phyloP scores from a whole-genome alignment of 1,284 basidiomycete species.

The Porogramme epimiltina region DNA sequence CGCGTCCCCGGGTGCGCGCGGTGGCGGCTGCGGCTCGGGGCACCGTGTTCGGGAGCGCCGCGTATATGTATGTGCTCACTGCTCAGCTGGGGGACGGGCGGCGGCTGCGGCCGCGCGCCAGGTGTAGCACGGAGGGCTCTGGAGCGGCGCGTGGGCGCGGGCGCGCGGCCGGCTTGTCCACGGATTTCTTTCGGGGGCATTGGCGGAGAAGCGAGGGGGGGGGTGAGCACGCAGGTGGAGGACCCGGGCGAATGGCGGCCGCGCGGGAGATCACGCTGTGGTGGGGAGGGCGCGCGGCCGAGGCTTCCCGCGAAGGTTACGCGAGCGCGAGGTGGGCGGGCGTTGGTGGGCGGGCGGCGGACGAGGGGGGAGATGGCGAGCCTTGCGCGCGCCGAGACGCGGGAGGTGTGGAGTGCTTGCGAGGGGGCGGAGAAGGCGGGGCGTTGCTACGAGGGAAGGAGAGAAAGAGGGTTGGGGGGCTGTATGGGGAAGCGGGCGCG shows the following conservation, averaged over 20 bases:
- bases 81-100: no score
- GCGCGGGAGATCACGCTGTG: background rate
- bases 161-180: background rate
- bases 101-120: no score
- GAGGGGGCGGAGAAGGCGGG: background rate
- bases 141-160: no score
- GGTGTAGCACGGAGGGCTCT: no score
- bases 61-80: no score
- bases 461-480: constrained; percentile 1
- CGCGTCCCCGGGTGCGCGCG: no score
- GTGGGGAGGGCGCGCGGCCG: background rate
- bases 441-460: constrained; percentile 8
- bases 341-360: no score
- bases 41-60: no score
- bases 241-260: background rate
- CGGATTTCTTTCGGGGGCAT: constrained; percentile 7
- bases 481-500: constrained; percentile 8
- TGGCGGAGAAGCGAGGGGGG: no score
- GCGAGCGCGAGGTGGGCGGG: background rate
- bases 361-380: background rate
- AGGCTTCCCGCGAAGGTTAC: constrained; percentile 13
- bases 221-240: background rate
- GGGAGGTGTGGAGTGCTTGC: background rate
- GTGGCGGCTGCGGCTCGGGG: no score
- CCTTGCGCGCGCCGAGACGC: background rate